Base-by-base conservation (phyloP, 2,329 filamentous ascomycete genomes). In the Diaporthe sp. region DNA sequence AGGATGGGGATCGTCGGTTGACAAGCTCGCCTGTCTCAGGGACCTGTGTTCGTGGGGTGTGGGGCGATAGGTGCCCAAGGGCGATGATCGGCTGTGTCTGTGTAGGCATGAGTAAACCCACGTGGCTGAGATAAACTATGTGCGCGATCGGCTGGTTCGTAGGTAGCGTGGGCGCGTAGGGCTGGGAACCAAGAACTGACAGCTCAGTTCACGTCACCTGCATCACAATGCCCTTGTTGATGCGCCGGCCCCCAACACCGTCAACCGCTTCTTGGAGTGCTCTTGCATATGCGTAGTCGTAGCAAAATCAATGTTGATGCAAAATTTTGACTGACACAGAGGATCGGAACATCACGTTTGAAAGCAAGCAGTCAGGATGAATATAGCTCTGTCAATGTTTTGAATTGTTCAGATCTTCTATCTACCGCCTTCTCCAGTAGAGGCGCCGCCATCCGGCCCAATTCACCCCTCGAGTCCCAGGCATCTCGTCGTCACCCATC, bases 391-490 rank as follows among this genome's bases (percentile, higher is more conserved):
- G 33, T 25, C 45, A 67, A 67, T 67, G 45, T 67, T 33, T 67
- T 52, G 64, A 17, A 67, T 67, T 67, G 64, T 40, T 67, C 33
- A 38, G 64, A 67, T 67, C 0, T 67, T 67, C 45, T 67, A 52
- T 67, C 64, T 38, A 52, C n/a, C 38, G 15, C 45, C 64, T 67
- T n/a, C 22, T 38, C 64, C 15, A 7, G 45, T 52, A 19, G 5
- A 61, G n/a, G 58, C 38, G 38, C 35, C 30, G 22, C 17, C 61
- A 38, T 35, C 45, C 7, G 30, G 22, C n/a, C 22, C 30, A 12
- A 38, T 25, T 28, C 7, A 28, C 30, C 13, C 6, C 12, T 8
- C 28, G 22, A 67, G 47, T 28, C 19, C 40, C 60, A 28, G 57
- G 6, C 60, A 12, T 64, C 40, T 33, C 28, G 40, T 60, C 57